Percentiles rank a stretch among this genome's conserved stretches.
Conservation (phyloP, 495 filamentous ascomycete species). For the Penicillium robsamsonii region DNA sequence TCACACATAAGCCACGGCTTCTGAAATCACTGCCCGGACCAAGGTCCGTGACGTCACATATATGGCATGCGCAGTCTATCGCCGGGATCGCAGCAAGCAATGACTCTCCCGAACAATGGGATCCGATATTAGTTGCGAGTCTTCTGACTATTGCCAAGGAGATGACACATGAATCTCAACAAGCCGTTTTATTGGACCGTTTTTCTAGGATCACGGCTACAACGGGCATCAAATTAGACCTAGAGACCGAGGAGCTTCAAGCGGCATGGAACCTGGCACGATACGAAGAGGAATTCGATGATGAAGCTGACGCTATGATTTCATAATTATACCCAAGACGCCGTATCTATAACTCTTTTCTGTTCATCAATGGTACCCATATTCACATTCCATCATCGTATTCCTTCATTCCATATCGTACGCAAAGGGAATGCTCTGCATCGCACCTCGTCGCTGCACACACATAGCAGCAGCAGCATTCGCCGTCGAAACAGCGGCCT, state of each 20-base stretch:
- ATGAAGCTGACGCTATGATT: slow-evolving; percentile 16
- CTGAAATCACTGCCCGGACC: slow-evolving; percentile 29
- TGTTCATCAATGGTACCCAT: background rate
- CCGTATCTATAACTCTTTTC: background rate
- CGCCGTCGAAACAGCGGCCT: slow-evolving; percentile 18
- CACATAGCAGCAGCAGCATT: slow-evolving; percentile 28
- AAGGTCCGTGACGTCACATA: slow-evolving; percentile 27
- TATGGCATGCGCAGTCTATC: slow-evolving; percentile 31
- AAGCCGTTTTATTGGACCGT: slow-evolving; percentile 16
- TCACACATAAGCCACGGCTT: slow-evolving; percentile 26
- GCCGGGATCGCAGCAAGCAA: slow-evolving; percentile 27
- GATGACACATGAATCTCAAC: slow-evolving; percentile 31
- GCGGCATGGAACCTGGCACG: slow-evolving; percentile 23
- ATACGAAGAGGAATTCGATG: slow-evolving; percentile 25
- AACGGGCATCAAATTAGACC: slow-evolving; percentile 24
- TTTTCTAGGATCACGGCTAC: slow-evolving; percentile 17
- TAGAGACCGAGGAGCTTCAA: slow-evolving; percentile 17
- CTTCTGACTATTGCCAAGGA: slow-evolving; percentile 23
- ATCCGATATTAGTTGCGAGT: slow-evolving; percentile 24
- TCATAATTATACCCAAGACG: slow-evolving; percentile 11
- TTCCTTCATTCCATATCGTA: slow-evolving; percentile 21
- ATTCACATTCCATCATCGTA: background rate
- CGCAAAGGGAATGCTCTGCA: slow-evolving; percentile 30
- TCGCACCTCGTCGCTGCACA: slow-evolving; percentile 23
- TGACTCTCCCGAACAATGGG: slow-evolving; percentile 30